phyloP scores from a whole-genome alignment of 1,139 yeast genomes.

The Kodamaea anthophila region DNA sequence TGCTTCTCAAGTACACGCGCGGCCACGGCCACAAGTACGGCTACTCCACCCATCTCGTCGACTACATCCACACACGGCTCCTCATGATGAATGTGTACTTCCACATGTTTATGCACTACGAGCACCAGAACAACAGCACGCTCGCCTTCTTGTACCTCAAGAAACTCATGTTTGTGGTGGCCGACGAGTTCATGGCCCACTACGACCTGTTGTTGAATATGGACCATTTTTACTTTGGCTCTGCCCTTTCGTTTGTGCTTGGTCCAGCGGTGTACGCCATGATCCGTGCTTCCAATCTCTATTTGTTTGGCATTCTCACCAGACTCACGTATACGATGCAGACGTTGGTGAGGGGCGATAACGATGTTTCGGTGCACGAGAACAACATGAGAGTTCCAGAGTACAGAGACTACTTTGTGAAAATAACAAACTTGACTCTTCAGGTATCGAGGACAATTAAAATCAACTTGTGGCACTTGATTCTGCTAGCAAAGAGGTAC shows the following conservation, averaged over 20 bases:
- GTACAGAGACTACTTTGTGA: conserved; percentile 10
- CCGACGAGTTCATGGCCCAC: conserved; percentile 13
- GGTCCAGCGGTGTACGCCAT: conserved; percentile 12
- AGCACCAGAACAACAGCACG: conserved; percentile 8
- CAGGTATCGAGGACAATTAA: conserved; percentile 13
- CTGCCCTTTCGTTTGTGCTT: conserved; percentile 10
- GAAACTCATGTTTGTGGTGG: conserved; percentile 11
- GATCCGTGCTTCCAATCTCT: conserved; percentile 12
- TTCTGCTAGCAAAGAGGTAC: conserved; percentile 13
- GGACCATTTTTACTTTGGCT: conserved; percentile 11
- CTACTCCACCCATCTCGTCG: conserved; percentile 5
- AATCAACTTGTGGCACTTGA: conserved; percentile 11
- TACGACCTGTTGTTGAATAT: conserved; percentile 10
- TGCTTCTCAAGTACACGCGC: conserved; percentile 4
- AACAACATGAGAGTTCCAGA: conserved; percentile 8
- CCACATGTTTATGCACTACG: conserved; percentile 14
- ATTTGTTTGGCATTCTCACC: conserved; percentile 11
- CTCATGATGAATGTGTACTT: conserved; percentile 12
- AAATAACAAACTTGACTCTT: conserved; percentile 12
- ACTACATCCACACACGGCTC: conserved; percentile 10
- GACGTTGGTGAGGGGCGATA: conserved; percentile 9
- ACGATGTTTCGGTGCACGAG: conserved; percentile 10
- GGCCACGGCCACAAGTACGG: conserved; percentile 2
- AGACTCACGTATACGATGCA: conserved; percentile 12
- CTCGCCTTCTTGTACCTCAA: conserved; percentile 13